These are phyloP conservation scores for Pichia phayaonensis DNA, from an alignment of 805 yeast species.

Conservation along the genomic window DNA sequence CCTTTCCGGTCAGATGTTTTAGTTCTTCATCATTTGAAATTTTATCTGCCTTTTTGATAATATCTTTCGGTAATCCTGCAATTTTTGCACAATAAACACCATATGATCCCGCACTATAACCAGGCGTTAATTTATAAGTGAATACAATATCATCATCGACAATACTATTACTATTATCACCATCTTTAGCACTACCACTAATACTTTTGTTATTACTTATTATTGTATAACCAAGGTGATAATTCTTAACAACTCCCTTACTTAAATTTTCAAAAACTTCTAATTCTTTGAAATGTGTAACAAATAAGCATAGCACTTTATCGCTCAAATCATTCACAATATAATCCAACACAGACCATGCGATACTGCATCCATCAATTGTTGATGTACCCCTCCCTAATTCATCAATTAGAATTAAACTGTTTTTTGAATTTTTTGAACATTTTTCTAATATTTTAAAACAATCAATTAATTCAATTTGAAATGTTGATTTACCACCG, in stretches of 20 bases:
- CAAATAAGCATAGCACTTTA: slow-evolving; percentile 59
- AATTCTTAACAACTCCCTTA: slow-evolving; percentile 40
- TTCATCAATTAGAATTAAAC: slow-evolving; percentile 65
- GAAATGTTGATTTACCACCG: slow-evolving; percentile 74
- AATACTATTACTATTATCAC: slow-evolving; percentile 17
- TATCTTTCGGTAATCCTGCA: slow-evolving; percentile 48
- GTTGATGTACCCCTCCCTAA: slow-evolving; percentile 69
- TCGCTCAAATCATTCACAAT: slow-evolving; percentile 32
- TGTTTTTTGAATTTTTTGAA: slow-evolving; percentile 30
- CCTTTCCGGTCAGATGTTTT: background rate
- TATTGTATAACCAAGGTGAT: slow-evolving; percentile 56
- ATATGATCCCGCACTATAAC: slow-evolving; percentile 56
- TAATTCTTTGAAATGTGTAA: slow-evolving; percentile 76
- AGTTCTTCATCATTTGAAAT: slow-evolving; percentile 26
- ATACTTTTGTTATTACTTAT: slow-evolving; percentile 3
- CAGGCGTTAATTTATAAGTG: slow-evolving; percentile 42
- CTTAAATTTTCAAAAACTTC: slow-evolving; percentile 40
- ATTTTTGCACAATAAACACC: slow-evolving; percentile 81
- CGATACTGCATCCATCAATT: slow-evolving; percentile 75
- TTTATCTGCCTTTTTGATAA: slow-evolving; percentile 38
- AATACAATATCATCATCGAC: slow-evolving; percentile 35
- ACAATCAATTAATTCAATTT: slow-evolving; percentile 68
- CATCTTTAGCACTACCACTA: background rate
- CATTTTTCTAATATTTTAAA: slow-evolving; percentile 45
- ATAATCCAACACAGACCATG: slow-evolving; percentile 61